Evolutionary conservation across 371 early-diverging fungal species (phyloP), one percentile per base, ranked within the genome.

Genomic region (Syncephalis fuscata): DNA sequence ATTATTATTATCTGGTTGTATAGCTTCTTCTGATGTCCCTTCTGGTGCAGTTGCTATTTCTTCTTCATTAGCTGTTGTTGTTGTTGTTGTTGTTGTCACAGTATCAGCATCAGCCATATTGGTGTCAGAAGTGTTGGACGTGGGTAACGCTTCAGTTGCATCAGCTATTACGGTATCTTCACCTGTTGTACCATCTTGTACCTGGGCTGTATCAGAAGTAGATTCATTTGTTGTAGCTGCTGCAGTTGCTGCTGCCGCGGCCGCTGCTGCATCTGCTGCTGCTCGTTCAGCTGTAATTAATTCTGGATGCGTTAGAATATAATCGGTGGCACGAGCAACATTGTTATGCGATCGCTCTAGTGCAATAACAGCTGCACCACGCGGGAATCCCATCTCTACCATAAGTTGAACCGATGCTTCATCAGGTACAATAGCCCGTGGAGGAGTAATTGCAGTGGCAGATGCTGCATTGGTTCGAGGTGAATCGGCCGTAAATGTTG

Each of bases 311-410:
- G 73, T 76, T 20, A 93, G 62, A 20, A 95, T 59, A 48, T 88
- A 90, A 43, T 95, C 92, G 0, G 90, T 81, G 0, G 96, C 96
- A 17, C 91, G 71, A 14, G 73, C 71, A 0, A 92, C 67, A 51
- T 82, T 82, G 52, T 93, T 92, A 20, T 67, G 69, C 48, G 76
- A 78, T 1, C 91, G 76, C 11, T 73, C 60, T 43, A 92, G 63
- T 1, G 93, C 93, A 24, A 66, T 67, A 53, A 82, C 86, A 0
- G 92, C 88, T 2, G 84, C 81, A 2, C 67, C 62, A n/a, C 82
- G 69, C 3, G 80, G 67, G 61, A 92, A 96, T 0, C 96, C 96
- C 90, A 94, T 90, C 25, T 86, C 83, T 5, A 79, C 64, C 11
- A 96, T 61, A 20, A 76, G 76, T 19, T 77, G 73, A 15, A 94